Conservation (phyloP, 2,329 filamentous ascomycete species). For the Neonectria neomacrospora region DNA sequence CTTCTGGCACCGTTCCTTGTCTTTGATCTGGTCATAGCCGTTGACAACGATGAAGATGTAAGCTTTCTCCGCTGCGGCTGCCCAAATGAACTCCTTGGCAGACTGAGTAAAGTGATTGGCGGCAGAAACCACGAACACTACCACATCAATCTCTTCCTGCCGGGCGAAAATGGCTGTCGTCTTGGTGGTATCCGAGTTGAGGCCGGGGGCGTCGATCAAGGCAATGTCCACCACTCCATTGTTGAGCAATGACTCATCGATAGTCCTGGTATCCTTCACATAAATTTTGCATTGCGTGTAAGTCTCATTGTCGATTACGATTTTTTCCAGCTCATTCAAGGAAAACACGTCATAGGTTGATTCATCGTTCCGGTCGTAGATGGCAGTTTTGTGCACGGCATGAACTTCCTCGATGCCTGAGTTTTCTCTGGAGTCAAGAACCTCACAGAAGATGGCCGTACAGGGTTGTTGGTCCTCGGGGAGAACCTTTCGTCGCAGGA, state of each 20-base stretch:
- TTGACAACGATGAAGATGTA: constrained; percentile 99
- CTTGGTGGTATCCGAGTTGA: constrained; percentile 96
- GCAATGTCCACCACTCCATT: constrained; percentile 99
- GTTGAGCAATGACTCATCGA: constrained; percentile 94
- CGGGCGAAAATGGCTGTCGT: constrained; percentile 97
- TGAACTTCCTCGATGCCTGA: constrained; percentile 93
- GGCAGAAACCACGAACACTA: constrained; percentile 97
- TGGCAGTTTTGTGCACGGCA: constrained; percentile 83
- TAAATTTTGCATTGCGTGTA: constrained; percentile 98
- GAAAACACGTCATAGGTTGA: constrained; percentile 91
- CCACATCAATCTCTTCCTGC: constrained; percentile 98
- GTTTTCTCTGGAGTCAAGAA: constrained; percentile 92
- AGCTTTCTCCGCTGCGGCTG: constrained; percentile 94
- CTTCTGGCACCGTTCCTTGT: constrained; percentile 90
- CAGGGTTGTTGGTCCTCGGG: constrained; percentile 98
- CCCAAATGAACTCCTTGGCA: constrained; percentile 97
- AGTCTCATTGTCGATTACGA: constrained; percentile 87
- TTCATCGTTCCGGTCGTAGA: constrained; percentile 91
- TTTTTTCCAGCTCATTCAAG: constrained; percentile 82
- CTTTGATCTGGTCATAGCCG: constrained; percentile 91
- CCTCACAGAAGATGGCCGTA: constrained; percentile 98
- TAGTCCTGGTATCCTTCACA: constrained; percentile 86
- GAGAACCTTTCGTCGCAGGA: constrained; percentile 89
- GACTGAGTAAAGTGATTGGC: constrained; percentile 98
- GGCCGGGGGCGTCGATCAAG: constrained; percentile 92